These are phyloP conservation scores for Pseudozyma hubeiensis DNA, from an alignment of 1,284 basidiomycete species.

Conservation along the genomic window DNA sequence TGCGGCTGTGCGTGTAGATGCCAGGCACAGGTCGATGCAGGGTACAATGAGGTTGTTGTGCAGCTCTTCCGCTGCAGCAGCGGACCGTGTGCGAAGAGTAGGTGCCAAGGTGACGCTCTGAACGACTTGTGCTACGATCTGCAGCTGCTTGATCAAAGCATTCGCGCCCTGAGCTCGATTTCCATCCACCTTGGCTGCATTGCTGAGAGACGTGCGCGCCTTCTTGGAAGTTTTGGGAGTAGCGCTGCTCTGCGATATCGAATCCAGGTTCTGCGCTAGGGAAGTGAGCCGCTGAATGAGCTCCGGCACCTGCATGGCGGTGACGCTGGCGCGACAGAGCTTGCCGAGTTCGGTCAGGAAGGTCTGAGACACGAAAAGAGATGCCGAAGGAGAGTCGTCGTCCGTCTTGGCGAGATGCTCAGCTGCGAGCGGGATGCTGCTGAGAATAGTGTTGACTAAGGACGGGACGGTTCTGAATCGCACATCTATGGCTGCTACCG, in stretches of 20 bases:
- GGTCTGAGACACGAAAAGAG: slow-evolving; percentile 35
- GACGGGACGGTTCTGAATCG: slow-evolving; percentile 33
- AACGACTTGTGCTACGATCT: slow-evolving; percentile 30
- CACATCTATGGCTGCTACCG: slow-evolving; percentile 21
- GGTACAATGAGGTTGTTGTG: slow-evolving; percentile 33
- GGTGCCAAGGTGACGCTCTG: slow-evolving; percentile 34
- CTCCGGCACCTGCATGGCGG: slow-evolving; percentile 37
- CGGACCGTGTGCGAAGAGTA: slow-evolving; percentile 27
- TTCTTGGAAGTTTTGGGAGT: slow-evolving; percentile 20
- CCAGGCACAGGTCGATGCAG: slow-evolving; percentile 26
- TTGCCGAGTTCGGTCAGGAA: slow-evolving; percentile 34
- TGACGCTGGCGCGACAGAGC: slow-evolving; percentile 37
- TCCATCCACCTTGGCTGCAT: slow-evolving; percentile 3
- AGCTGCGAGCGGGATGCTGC: slow-evolving; percentile 16
- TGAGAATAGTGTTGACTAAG: slow-evolving; percentile 24
- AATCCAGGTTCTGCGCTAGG: slow-evolving; percentile 8
- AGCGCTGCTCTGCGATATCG: not conserved
- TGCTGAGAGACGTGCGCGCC: slow-evolving; percentile 16
- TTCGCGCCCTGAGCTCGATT: not conserved
- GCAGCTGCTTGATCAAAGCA: slow-evolving; percentile 21
- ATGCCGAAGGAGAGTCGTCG: not conserved
- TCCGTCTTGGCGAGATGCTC: not conserved
- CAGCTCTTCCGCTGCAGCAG: slow-evolving; percentile 38
- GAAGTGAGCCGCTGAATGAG: slow-evolving; percentile 17
- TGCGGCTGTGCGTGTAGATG: not conserved